Base-by-base conservation (phyloP, 768 basidiomycete genomes). In the Hypholoma fasciculare region DNA sequence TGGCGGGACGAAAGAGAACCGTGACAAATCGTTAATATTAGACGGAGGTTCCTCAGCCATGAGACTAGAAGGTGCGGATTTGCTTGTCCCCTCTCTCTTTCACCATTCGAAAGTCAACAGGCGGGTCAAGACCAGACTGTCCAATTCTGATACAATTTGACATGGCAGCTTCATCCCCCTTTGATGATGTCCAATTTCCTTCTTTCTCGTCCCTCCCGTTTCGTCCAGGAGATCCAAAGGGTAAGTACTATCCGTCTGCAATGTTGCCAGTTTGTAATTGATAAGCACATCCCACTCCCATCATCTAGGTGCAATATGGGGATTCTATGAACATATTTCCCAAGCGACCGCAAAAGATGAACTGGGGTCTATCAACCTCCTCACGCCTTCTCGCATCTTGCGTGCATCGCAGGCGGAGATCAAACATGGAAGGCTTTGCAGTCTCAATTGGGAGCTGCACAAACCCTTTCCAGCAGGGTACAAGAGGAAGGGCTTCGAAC, bases 241-340 rank as follows among this genome's bases (percentile, higher is more conserved):
- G 67, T 58, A 49, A 23, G 23, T 43, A 47, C 43, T 40, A n/a
- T 38, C 20, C 27, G 11, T 20, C 49, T n/a, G n/a, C 12, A 37
- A 40, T n/a, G 27, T 39, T 30, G 30, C 30, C 30, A 34, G 9
- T 34, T 30, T 34, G 30, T 13, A 17, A 12, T 13, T 13, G 16
- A 27, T 23, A 36, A 46, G 43, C 48, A 26, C 57, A 56, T 30
- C 14, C 19, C 23, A 37, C 39, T 38, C 44, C 23, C 27, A 20
- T 2, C 43, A 12, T 8, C 20, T 36, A 68, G 67, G 62, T 8
- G 67, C 67, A 20, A 63, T 68, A 23, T 68, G 67, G 67, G 67
- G 67, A 27, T 68, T 68, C 52, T 68, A 68, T 58, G 67, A 68
- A 20, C 62, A 65, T 39, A 53, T 68, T 23, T 65, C 63, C 9